These are phyloP conservation scores for Alternaria arbusti DNA, from an alignment of 2,329 filamentous ascomycete species.

Conservation along the genomic window DNA sequence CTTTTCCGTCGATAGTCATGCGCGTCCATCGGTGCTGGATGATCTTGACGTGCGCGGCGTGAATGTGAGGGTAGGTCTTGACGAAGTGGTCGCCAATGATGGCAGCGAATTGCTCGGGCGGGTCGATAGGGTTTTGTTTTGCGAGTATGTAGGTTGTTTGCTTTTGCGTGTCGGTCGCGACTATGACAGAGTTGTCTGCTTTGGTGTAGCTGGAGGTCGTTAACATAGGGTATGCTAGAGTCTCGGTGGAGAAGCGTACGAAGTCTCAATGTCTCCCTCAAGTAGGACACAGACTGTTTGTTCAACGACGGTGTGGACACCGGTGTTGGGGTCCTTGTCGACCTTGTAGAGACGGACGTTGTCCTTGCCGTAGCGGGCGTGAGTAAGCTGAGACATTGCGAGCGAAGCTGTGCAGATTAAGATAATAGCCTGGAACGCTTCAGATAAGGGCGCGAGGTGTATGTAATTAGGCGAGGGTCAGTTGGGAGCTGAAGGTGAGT, in stretches of 20 bases:
- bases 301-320: slow-evolving; percentile 85
- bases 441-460: neutral
- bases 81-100: slow-evolving; percentile 89
- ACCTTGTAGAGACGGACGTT: slow-evolving; percentile 99
- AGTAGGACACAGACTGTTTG: slow-evolving; percentile 94
- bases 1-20: slow-evolving; percentile 83
- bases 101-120: slow-evolving; percentile 89
- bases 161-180: slow-evolving; percentile 98
- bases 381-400: slow-evolving; percentile 56
- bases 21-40: slow-evolving; percentile 90
- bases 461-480: slow-evolving; percentile 3
- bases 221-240: slow-evolving; percentile 10
- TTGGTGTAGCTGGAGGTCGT: slow-evolving; percentile 74
- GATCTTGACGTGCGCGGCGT: slow-evolving; percentile 80
- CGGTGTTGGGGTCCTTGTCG: slow-evolving; percentile 76
- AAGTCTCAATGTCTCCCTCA: slow-evolving; percentile 87
- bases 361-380: slow-evolving; percentile 88
- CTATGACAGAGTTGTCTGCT: slow-evolving; percentile 93
- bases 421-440: neutral
- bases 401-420: slow-evolving; percentile 1
- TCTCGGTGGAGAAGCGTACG: slow-evolving; percentile 59
- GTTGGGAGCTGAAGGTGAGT: slow-evolving; percentile 8
- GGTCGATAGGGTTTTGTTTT: slow-evolving; percentile 89
- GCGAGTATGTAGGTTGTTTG: slow-evolving; percentile 90
- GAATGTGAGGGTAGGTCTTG: slow-evolving; percentile 85